A percentile compares a stretch with the other conserved stretches of the same genome.
These are phyloP conservation scores for Hansenula sp. DNA, from an alignment of 1,139 yeast species.

Conservation along the genomic window DNA sequence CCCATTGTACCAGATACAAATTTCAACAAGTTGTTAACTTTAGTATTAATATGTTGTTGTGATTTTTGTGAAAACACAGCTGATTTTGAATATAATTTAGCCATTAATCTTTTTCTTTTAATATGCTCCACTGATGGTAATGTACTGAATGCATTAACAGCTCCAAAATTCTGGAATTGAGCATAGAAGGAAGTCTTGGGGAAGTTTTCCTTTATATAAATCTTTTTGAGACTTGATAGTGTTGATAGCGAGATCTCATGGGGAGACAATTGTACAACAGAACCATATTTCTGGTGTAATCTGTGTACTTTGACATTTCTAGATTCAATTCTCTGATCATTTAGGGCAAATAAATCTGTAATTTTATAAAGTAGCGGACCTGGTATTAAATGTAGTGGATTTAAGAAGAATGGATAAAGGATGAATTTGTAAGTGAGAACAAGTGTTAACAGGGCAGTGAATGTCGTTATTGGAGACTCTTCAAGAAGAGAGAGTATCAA, in stretches of 20 bases:
- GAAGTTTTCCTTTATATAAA: slow-evolving; percentile 50
- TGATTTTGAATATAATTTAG: slow-evolving; percentile 47
- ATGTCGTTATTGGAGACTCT: neutral
- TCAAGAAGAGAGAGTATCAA: too few species aligned
- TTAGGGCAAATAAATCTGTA: slow-evolving; percentile 42
- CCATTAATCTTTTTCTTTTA: slow-evolving; percentile 42
- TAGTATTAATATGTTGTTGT: slow-evolving; percentile 17
- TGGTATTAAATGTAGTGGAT: slow-evolving; percentile 51
- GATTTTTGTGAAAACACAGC: slow-evolving; percentile 15
- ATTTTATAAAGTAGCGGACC: slow-evolving; percentile 56
- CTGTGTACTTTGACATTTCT: slow-evolving; percentile 48
- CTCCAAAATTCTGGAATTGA: slow-evolving; percentile 57
- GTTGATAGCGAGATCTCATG: slow-evolving; percentile 58
- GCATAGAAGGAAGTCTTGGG: slow-evolving; percentile 60
- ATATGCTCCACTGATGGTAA: slow-evolving; percentile 46
- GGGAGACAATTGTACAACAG: slow-evolving; percentile 59
- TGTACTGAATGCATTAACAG: slow-evolving; percentile 55
- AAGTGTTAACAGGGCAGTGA: neutral
- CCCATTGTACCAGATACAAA: slow-evolving; percentile 12
- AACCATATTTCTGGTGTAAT: slow-evolving; percentile 55
- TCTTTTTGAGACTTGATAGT: slow-evolving; percentile 45
- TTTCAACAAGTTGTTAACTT: slow-evolving; percentile 27
- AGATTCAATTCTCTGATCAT: slow-evolving; percentile 46
- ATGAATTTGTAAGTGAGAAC: slow-evolving; percentile 28
- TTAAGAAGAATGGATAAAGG: slow-evolving; percentile 41